Evolutionary conservation across 1,139 yeast genomes (phyloP).

Genomic region (Yamadazyma diddensiae): DNA sequence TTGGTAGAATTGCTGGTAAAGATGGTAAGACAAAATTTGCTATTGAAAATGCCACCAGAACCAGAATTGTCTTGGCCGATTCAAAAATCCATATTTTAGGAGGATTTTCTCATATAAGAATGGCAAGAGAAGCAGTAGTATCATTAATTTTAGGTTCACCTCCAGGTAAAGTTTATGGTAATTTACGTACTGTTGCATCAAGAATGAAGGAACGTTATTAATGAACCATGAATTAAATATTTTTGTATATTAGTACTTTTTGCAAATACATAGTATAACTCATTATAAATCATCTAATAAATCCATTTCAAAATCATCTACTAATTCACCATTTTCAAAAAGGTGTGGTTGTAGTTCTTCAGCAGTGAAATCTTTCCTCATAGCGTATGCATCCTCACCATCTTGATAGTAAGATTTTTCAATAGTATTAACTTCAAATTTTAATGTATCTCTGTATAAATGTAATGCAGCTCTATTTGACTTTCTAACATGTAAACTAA

Average conservation of each 20-base stretch:
- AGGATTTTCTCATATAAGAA: conserved; percentile 93
- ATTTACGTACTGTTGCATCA: conserved; percentile 93
- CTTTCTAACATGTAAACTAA: conserved; percentile 89
- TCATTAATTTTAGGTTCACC: conserved; percentile 95
- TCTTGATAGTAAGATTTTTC: conserved; percentile 92
- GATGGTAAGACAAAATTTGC: conserved; percentile 99
- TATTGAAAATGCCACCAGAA: conserved; percentile 95
- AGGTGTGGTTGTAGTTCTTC: conserved; percentile 60
- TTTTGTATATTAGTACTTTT: neutral
- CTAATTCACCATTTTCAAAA: conserved; percentile 35
- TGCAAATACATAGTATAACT: conserved; percentile 7
- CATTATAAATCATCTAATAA: conserved; percentile 24
- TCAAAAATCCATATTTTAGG: conserved; percentile 95
- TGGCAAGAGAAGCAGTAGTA: conserved; percentile 97
- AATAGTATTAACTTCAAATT: conserved; percentile 75
- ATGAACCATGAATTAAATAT: conserved; percentile 5
- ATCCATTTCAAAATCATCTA: conserved; percentile 51
- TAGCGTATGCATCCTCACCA: conserved; percentile 98
- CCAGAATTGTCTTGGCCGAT: conserved; percentile 96
- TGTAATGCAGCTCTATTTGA: conserved; percentile 94
- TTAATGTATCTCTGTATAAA: conserved; percentile 80
- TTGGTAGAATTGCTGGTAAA: conserved; percentile 99
- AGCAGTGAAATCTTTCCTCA: conserved; percentile 65
- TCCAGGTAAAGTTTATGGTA: conserved; percentile 97
- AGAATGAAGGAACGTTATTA: conserved; percentile 95